Evolutionary conservation across 106 monocot genomes (phyloP), one percentile per base, ranked within the genome.

Genomic region (Alisma plantagoaquatica): DNA sequence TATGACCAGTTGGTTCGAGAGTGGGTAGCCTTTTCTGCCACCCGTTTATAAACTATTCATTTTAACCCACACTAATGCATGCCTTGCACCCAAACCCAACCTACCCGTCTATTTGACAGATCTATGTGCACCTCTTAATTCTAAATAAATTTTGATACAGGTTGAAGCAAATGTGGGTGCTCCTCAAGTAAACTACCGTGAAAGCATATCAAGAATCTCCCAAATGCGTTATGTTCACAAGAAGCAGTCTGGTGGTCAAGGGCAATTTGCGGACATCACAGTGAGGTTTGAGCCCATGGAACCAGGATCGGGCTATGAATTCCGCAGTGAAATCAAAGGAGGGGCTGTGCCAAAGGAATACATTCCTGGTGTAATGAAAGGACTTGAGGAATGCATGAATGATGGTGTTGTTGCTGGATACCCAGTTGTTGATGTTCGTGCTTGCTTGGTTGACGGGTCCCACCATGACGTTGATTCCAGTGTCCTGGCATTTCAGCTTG

Each of bases 391-490:
- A 51, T 84, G 81, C 71, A 85, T 98, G 84, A 62, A 67, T 59
- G 89, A 79, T 61, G 96, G 96, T 43, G 89, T 98, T 2, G 78
- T 98, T 28, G 96, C 96, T 17, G 96, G 96, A 4, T 98, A 63
- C 59, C 96, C 96, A 31, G 96, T 89, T 30, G 96, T 98, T 19
- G 96, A 98, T 69, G 81, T 98, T 12, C 74, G 89, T 64, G 81
- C 96, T 20, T 84, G 53, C 30, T 67, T 98, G 50, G 77, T 84
- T 31, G 96, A 98, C 56, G 96, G 96, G 6, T 76, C 84, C 10
- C 89, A 89, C 41, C 96, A 98, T 18, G 96, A 98, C 51, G 96
- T 98, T 29, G 96, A 98, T 81, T 98, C 96, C 1, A 98, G 96
- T 56, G 89, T 98, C 10, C 57, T 98, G 60, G 96, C 96, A 29